Evolutionary conservation across 2,329 filamentous ascomycete species (phyloP), one percentile per base, ranked within the genome.

Genomic region (Bisporella sp.): DNA sequence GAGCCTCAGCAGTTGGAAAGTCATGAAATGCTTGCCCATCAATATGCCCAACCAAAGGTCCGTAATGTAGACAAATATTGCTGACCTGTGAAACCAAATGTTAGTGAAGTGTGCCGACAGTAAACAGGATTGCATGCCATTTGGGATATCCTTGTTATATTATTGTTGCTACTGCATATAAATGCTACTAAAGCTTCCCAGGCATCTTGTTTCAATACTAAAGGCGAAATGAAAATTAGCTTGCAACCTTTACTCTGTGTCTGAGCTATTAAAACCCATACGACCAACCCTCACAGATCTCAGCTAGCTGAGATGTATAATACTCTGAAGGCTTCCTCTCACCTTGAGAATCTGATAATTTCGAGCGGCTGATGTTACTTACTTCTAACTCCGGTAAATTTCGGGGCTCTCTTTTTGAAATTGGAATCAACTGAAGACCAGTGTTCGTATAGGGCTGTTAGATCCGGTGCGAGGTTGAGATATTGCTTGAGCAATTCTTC

Each of bases 91-190:
- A 21, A 21, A 21, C 3, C 21, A 21, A 41, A 31, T 21, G 32
- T 50, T 31, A 48, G 31, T 40, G 39, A 46, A 37, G 7, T 30
- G 29, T 8, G 2, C 11, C 13, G 35, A 42, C 5, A 32, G 21
- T 21, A 21, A 11, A 44, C n/a, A 28, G 6, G 5, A 13, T 21
- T 41, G 39, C 13, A 56, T 62, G 87, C 90, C 93, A 99, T 99
- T 69, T 95, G 88, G 5, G 88, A 92, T 66, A 99, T 99, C 39
- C 93, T 82, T 2, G 84, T 79, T 54, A 99, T 99, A 66, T 99
- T 96, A 71, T 99, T 99, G 70, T 99, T 99, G 69, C 90, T 96
- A 69, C 91, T 96, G 75, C 93, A 99, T 57, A 99, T 99, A 69
- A 99, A 99, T 50, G 87, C 85, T 29, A 99, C 75, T 28, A 99